Conservation (phyloP, 2,329 filamentous ascomycete genomes). For the Aspergillus novoparasiticus region DNA sequence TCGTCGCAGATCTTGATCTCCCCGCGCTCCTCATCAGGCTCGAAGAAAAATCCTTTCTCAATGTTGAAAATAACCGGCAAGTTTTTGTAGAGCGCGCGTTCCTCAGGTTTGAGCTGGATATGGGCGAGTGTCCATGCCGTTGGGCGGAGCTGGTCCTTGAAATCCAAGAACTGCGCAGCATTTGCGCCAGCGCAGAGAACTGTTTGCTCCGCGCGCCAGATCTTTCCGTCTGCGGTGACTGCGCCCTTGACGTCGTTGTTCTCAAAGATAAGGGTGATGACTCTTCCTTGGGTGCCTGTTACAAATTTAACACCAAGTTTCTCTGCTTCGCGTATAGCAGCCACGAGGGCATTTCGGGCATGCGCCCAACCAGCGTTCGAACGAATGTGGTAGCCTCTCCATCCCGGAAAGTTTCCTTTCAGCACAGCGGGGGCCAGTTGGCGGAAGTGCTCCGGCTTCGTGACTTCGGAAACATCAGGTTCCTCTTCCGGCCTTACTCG, state of each 20-base stretch:
- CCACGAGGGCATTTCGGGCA: constrained; percentile 50
- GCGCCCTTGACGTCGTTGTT: constrained; percentile 43
- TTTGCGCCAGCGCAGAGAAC: constrained; percentile 50
- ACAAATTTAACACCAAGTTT: constrained; percentile 51
- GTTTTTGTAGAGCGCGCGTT: constrained; percentile 46
- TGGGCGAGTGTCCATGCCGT: constrained; percentile 53
- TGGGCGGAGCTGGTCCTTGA: constrained; percentile 47
- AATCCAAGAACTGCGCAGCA: constrained; percentile 46
- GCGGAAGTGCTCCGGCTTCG: constrained; percentile 48
- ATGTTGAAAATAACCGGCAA: constrained; percentile 51
- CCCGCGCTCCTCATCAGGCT: constrained; percentile 45
- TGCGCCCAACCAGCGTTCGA: constrained; percentile 55
- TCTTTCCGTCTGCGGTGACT: constrained; percentile 39
- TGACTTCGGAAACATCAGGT: constrained; percentile 37
- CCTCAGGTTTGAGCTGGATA: constrained; percentile 45
- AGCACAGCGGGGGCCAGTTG: constrained; percentile 52
- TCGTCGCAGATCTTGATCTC: constrained; percentile 51
- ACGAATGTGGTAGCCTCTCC: constrained; percentile 48
- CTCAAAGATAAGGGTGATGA: constrained; percentile 40
- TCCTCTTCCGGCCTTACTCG: constrained; percentile 33
- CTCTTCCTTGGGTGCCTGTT: constrained; percentile 43
- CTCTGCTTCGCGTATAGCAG: constrained; percentile 48
- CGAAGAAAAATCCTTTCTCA: constrained; percentile 53
- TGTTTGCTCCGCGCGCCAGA: constrained; percentile 41
- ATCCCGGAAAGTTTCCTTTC: constrained; percentile 47